These are phyloP conservation scores for Ampelomyces quisqualis DNA, from an alignment of 2,329 filamentous ascomycete genomes.

Conservation along the genomic window DNA sequence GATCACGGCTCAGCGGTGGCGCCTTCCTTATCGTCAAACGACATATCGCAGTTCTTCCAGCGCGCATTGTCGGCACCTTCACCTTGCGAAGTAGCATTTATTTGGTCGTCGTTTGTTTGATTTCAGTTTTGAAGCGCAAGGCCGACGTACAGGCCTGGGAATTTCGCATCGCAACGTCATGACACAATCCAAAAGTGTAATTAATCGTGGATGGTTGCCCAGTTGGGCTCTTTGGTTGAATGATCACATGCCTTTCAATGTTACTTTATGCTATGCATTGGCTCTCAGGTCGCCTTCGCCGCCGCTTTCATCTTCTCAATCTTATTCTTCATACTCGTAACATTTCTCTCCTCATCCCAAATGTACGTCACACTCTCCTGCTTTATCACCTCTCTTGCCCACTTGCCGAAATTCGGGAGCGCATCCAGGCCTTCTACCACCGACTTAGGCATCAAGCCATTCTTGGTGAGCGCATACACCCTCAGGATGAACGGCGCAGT, in stretches of 20 bases:
- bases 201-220: no score
- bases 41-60: constrained; percentile 10
- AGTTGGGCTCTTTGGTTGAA: no score
- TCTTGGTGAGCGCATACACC: constrained; percentile 56
- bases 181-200: no score
- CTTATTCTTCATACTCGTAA: constrained; percentile 22
- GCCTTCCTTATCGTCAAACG: constrained; percentile 10
- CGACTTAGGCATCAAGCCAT: constrained; percentile 55
- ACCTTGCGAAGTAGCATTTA: constrained; percentile 6
- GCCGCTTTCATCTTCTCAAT: constrained; percentile 31
- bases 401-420: constrained; percentile 67
- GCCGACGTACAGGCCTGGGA: no score
- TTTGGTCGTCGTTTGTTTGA: neutral
- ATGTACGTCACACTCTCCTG: constrained; percentile 64
- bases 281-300: no score
- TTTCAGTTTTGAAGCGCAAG: no score
- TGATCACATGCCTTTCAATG: no score
- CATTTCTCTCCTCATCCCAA: constrained; percentile 33
- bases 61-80: constrained; percentile 18
- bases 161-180: no score
- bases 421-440: constrained; percentile 53
- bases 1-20: constrained; percentile 1
- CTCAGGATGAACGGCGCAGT: constrained; percentile 68
- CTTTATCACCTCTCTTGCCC: constrained; percentile 61
- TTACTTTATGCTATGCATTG: no score